Base-by-base conservation (phyloP, 2,329 filamentous ascomycete species). In the Ascochyta koolunga region DNA sequence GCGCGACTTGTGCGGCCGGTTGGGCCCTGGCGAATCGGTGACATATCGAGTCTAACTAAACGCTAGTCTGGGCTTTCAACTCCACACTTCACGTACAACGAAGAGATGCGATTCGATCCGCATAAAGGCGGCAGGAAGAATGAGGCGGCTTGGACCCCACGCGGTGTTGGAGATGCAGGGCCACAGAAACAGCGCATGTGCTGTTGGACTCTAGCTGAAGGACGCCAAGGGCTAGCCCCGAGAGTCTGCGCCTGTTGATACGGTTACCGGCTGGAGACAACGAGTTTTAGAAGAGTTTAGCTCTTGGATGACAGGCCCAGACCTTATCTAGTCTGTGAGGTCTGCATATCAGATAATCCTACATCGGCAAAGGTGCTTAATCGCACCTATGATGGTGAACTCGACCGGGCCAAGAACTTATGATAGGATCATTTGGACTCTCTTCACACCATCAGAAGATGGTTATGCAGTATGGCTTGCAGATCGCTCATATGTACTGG, bases 1-100 rank as follows among this genome's bases (percentile, higher is more conserved):
- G 53, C 53, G 42, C 33, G 53, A 51, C 39, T 48, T 51, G 53
- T 56, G 47, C 43, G 43, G 53, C 47, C 47, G 53, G 39, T 47
- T 48, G 43, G 53, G n/a, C 37, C 33, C 47, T 38, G 38, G 40
- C 37, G 29, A 21, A 44, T 25, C 37, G 53, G 52, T 54, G 51
- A 54, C 51, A 54, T 49, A 49, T 49, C 51, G 45, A 42, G 39
- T 25, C 40, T n/a, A 35, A 49, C 51, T 48, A 49, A 33, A 33
- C 13, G 21, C 25, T 43, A 18, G 25, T 33, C 38, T 39, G 32
- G 18, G 41, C 15, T 8, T 27, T 27, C 48, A 33, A 51, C 45
- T 54, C 40, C 51, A 54, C 51, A 50, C 40, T 38, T 40, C n/a
- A 21, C 31, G n/a, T 19, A n/a, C 29, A 36, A 37, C 21, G 31